Evolutionary conservation across 352 stramenopile genomes (phyloP), one percentile per base, ranked within the genome.

Genomic region (Phytopythium mirpurense): DNA sequence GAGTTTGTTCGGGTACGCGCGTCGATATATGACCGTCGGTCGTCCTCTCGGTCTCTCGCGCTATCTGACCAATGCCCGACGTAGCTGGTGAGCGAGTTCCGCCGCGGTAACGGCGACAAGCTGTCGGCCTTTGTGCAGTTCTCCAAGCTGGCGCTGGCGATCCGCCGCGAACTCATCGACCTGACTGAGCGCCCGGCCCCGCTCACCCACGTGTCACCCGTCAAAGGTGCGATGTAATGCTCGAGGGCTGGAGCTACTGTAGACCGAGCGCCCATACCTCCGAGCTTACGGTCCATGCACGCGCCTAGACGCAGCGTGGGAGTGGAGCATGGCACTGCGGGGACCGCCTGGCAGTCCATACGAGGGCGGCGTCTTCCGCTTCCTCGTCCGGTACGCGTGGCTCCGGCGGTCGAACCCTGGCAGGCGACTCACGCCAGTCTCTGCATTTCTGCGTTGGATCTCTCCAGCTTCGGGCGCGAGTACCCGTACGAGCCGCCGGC

Each of bases 1-100:
- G 78, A 89, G 57, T 89, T 87, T 52, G 78, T 87, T 40, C 67
- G 75, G 43, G 78, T 86, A 55, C 29, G n/a, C n/a, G n/a, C n/a
- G n/a, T n/a, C n/a, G n/a, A n/a, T n/a, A n/a, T n/a, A n/a, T n/a
- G n/a, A n/a, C n/a, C n/a, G n/a, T n/a, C n/a, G n/a, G n/a, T n/a
- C n/a, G n/a, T n/a, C n/a, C n/a, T n/a, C n/a, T n/a, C n/a, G n/a
- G n/a, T n/a, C n/a, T n/a, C n/a, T n/a, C n/a, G n/a, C n/a, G n/a
- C n/a, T n/a, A n/a, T n/a, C n/a, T n/a, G n/a, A n/a, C n/a, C n/a
- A n/a, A n/a, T n/a, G n/a, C n/a, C n/a, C 21, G 0, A 5, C 23
- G 41, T 21, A 89, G 78, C 65, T 89, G 16, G 74, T 89, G 42
- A 87, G 75, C 46, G 73, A 86, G 21, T 76, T 86, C 48, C 64